A percentile compares a stretch with the other conserved stretches of the same genome.
These are phyloP conservation scores for Alternaria panax DNA, from an alignment of 2,329 filamentous ascomycete species.

Conservation along the genomic window DNA sequence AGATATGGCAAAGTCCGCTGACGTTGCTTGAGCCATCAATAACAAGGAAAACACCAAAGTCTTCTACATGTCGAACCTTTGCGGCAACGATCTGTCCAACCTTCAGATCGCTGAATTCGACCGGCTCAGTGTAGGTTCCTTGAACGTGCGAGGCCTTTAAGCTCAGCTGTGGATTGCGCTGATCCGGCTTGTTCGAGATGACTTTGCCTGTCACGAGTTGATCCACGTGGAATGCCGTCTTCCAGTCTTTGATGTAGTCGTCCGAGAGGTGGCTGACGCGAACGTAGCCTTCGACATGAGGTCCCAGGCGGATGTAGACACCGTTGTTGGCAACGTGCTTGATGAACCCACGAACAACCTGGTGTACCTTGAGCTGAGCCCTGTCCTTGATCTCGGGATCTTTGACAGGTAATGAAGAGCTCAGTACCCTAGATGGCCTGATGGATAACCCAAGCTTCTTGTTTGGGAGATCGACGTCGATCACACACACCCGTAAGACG, in stretches of 20 bases:
- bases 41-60: conserved; percentile 93
- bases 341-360: conserved; percentile 88
- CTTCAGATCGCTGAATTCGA: conserved; percentile 79
- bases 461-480: conserved; percentile 80
- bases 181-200: conserved; percentile 70
- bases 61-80: conserved; percentile 90
- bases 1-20: conserved; percentile 90
- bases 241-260: conserved; percentile 93
- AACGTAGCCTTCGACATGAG: conserved; percentile 81
- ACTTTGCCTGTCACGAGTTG: conserved; percentile 91
- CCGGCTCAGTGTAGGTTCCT: conserved; percentile 74
- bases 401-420: conserved; percentile 79
- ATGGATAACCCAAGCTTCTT: conserved; percentile 84
- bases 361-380: conserved; percentile 76
- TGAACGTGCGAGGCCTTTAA: conserved; percentile 86
- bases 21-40: conserved; percentile 87
- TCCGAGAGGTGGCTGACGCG: conserved; percentile 90
- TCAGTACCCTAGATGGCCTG: conserved; percentile 86
- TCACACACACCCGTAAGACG: conserved; percentile 84
- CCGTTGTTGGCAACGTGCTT: conserved; percentile 90
- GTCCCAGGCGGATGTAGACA: conserved; percentile 83
- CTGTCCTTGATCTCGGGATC: conserved; percentile 79
- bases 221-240: conserved; percentile 83
- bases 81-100: conserved; percentile 84
- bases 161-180: conserved; percentile 81